Evolutionary conservation across 148 eudicot genomes (phyloP).

Genomic region (Suaeda aralocaspica): DNA sequence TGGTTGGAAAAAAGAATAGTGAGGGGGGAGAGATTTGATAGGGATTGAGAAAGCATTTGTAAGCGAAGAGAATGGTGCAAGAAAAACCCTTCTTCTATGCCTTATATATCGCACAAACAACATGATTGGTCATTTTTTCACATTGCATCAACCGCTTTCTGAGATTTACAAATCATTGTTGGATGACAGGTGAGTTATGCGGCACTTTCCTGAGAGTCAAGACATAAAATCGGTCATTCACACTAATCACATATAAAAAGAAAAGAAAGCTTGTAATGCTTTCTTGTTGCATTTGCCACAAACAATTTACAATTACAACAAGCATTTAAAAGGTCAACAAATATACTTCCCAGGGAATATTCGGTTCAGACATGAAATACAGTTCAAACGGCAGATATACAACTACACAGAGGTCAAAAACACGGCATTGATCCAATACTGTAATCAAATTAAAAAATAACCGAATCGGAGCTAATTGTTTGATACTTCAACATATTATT

Average conservation of each 20-base stretch:
- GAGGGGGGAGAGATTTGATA: constrained; percentile 14
- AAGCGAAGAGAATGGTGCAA: constrained; percentile 31
- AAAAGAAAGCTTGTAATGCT: not conserved
- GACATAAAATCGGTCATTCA: not conserved
- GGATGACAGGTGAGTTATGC: too few relatives aligned
- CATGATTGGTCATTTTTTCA: constrained; percentile 20
- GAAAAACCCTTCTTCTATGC: constrained; percentile 18
- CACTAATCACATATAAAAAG: not conserved
- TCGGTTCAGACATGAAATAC: too few relatives aligned
- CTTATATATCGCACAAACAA: constrained; percentile 17
- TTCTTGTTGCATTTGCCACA: too few relatives aligned
- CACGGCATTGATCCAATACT: too few relatives aligned
- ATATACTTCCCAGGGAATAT: too few relatives aligned
- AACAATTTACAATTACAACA: too few relatives aligned
- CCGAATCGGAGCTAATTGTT: too few relatives aligned
- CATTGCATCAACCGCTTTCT: not conserved
- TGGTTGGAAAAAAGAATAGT: constrained; percentile 2
- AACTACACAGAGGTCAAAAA: too few relatives aligned
- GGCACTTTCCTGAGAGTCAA: not conserved
- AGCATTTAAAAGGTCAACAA: too few relatives aligned
- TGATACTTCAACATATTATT: too few relatives aligned
- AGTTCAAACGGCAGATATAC: too few relatives aligned
- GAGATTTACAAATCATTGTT: constrained; percentile 9
- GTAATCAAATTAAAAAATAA: too few relatives aligned
- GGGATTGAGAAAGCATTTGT: constrained; percentile 27